Base-by-base conservation (phyloP, 1,284 basidiomycete genomes). In the Cerrena zonata region DNA sequence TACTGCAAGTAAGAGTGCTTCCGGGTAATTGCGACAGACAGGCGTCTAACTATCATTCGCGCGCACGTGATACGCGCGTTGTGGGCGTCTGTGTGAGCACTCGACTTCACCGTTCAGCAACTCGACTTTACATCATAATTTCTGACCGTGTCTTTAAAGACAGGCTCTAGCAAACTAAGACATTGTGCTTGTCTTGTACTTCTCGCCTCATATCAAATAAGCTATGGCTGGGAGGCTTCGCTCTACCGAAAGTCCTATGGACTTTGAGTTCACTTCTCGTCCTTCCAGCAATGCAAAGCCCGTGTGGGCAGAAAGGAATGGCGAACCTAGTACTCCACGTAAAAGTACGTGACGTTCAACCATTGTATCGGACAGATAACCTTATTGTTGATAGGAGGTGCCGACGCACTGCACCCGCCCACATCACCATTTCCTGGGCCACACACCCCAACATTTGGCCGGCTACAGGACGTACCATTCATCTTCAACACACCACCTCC, bases 171-270 rank as follows among this genome's bases (percentile, higher is more conserved):
- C n/a, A n/a, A n/a, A n/a, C n/a, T n/a, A n/a, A n/a, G n/a, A n/a
- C n/a, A n/a, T n/a, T n/a, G n/a, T n/a, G n/a, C n/a, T n/a, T n/a
- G n/a, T n/a, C n/a, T n/a, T n/a, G n/a, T n/a, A n/a, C n/a, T n/a
- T n/a, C n/a, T n/a, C n/a, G n/a, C n/a, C n/a, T n/a, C n/a, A n/a
- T n/a, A n/a, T n/a, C n/a, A n/a, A n/a, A n/a, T 22, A 40, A 40
- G 39, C 39, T 40, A 34, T 34, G 30, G 7, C 30, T 34, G 30
- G 7, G 15, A 7, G 30, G 30, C 15, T 34, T 21, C 68, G 77
- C 53, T 85, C 85, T n/a, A 87, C 72, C 47, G 86, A 89, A 61
- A 84, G 82, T 4, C 87, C 87, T 2, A 90, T 90, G 87, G 88
- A 90, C 66, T 90, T 81, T 65, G 78, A 87, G 57, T 84, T 77